Evolutionary conservation across 2,329 filamentous ascomycete species (phyloP).

Genomic region (Exserohilum turcica): DNA sequence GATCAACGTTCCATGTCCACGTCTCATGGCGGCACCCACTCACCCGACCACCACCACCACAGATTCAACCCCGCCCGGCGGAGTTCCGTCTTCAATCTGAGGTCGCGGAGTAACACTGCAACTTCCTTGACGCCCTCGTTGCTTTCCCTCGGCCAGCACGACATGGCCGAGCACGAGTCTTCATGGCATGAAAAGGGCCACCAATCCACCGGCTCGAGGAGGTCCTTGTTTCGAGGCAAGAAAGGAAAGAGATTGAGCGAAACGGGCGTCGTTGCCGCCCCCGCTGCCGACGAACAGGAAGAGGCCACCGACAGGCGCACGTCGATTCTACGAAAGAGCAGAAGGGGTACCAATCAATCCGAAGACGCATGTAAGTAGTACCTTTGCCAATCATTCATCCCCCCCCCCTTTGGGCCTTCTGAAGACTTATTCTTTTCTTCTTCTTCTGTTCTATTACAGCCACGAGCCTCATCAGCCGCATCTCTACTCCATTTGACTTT

Average conservation of each 20-base stretch:
- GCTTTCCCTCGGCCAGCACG: constrained; percentile 27
- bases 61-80: constrained; percentile 32
- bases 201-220: constrained; percentile 26
- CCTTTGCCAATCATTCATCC: not conserved
- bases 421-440: constrained; percentile 15
- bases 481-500: constrained; percentile 68
- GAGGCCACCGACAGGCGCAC: constrained; percentile 34
- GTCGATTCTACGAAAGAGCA: constrained; percentile 43
- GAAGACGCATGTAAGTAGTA: constrained; percentile 36
- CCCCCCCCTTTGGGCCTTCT: not conserved
- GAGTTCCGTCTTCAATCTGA: constrained; percentile 45
- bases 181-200: constrained; percentile 32
- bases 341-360: constrained; percentile 27
- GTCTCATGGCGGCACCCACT: constrained; percentile 36
- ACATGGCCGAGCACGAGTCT: constrained; percentile 30
- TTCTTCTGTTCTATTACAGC: too few species aligned
- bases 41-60: constrained; percentile 38
- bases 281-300: constrained; percentile 30
- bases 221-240: constrained; percentile 43
- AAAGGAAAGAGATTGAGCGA: constrained; percentile 45
- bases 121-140: constrained; percentile 41
- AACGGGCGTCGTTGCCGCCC: constrained; percentile 22
- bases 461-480: constrained; percentile 45
- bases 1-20: constrained; percentile 34
- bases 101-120: constrained; percentile 47